A percentile compares a stretch with the other conserved stretches of the same genome.
Conservation (phyloP, 2,329 filamentous ascomycete genomes). For the Curvularia verruculosa region DNA sequence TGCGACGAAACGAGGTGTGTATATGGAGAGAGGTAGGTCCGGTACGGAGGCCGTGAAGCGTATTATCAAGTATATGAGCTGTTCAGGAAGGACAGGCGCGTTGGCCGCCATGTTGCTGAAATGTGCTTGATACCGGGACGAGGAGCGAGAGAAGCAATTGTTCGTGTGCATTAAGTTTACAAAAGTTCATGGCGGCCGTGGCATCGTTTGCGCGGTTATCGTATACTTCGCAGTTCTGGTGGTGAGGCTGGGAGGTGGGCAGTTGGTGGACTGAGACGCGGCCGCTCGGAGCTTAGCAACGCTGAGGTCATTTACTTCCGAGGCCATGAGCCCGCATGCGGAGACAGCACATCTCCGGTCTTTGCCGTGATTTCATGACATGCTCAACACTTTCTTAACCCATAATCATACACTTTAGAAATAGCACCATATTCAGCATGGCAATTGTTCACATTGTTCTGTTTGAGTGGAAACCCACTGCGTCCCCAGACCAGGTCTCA, state of each 20-base stretch:
- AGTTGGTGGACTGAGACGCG: slow-evolving; percentile 10
- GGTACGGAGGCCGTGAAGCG: slow-evolving; percentile 87
- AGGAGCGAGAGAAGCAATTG: slow-evolving; percentile 5
- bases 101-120: slow-evolving; percentile 36
- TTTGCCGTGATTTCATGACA: neutral
- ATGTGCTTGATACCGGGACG: slow-evolving; percentile 9
- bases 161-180: neutral
- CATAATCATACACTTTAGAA: neutral
- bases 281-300: slow-evolving; percentile 28
- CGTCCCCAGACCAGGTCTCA: slow-evolving; percentile 58
- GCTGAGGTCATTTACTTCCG: slow-evolving; percentile 33
- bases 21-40: slow-evolving; percentile 80
- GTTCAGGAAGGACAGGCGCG: slow-evolving; percentile 41
- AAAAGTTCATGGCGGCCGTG: slow-evolving; percentile 11
- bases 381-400: neutral
- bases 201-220: slow-evolving; percentile 2
- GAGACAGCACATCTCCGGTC: slow-evolving; percentile 5
- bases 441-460: slow-evolving; percentile 71
- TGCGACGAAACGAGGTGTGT: slow-evolving; percentile 70
- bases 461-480: slow-evolving; percentile 66
- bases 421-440: slow-evolving; percentile 52
- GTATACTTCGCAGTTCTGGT: slow-evolving; percentile 14
- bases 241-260: slow-evolving; percentile 10
- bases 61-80: slow-evolving; percentile 75
- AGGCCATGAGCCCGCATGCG: slow-evolving; percentile 6